These are phyloP conservation scores for Kalmanozyma brasiliensis DNA, from an alignment of 1,284 basidiomycete species.

Conservation along the genomic window DNA sequence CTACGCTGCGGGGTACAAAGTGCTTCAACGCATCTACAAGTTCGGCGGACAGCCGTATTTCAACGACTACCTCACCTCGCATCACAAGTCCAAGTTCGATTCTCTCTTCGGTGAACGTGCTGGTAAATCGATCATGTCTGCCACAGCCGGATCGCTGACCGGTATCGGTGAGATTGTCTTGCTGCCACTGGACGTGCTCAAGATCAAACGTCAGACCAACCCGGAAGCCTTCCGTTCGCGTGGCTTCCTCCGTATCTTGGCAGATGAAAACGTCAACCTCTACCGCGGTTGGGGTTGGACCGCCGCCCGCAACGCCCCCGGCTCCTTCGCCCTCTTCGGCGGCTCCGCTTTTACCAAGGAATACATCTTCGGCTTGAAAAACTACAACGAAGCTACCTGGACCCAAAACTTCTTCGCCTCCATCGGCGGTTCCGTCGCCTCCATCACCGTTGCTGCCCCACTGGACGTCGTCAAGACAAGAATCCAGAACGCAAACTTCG, in stretches of 20 bases:
- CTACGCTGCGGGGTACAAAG: conserved; percentile 90
- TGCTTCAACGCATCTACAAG: conserved; percentile 72
- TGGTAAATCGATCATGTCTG: conserved; percentile 95
- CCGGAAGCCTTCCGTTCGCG: conserved; percentile 69
- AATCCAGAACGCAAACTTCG: conserved; percentile 99
- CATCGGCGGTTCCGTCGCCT: conserved; percentile 90
- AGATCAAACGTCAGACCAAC: conserved; percentile 83
- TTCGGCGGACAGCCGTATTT: conserved; percentile 99
- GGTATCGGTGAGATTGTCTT: conserved; percentile 93
- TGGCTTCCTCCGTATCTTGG: conserved; percentile 86
- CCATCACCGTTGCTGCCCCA: conserved; percentile 94
- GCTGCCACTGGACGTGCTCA: conserved; percentile 92
- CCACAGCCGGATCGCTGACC: conserved; percentile 77
- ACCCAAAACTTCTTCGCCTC: conserved; percentile 82
- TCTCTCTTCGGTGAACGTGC: conserved; percentile 91
- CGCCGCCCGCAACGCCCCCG: conserved; percentile 95
- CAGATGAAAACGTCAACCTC: conserved; percentile 87
- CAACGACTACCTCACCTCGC: conserved; percentile 85
- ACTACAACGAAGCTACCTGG: conserved; percentile 94
- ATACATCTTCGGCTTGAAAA: conserved; percentile 85
- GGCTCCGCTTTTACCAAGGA: conserved; percentile 95
- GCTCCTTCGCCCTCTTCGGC: conserved; percentile 90
- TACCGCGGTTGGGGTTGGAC: conserved; percentile 99
- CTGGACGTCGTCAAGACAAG: conserved; percentile 86
- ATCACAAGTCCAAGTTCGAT: conserved; percentile 82